These are phyloP conservation scores for Prototheca wickerhamii DNA, from an alignment of 163 green algal genomes.

Conservation along the genomic window DNA sequence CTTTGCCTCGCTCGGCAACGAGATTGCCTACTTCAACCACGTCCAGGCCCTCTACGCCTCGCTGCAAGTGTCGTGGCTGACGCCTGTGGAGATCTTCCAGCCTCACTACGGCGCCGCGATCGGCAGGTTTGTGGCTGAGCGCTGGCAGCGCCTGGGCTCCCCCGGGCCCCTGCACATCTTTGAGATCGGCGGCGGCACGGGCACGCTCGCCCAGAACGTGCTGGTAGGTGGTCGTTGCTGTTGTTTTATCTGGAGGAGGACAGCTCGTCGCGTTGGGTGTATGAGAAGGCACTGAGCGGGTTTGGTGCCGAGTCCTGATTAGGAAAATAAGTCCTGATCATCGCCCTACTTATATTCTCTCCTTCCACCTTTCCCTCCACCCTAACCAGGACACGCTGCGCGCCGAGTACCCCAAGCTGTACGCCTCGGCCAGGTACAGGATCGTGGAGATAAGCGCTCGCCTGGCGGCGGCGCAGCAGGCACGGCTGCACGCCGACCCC, in stretches of 20 bases:
- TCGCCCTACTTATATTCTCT: background rate
- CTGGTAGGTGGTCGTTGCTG: conserved; percentile 44
- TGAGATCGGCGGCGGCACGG: conserved; percentile 82
- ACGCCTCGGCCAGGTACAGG: conserved; percentile 51
- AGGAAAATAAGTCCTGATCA: too few species aligned
- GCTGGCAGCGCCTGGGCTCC: conserved; percentile 5
- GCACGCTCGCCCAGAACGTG: conserved; percentile 66
- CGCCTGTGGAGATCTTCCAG: conserved; percentile 79
- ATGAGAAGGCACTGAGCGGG: too few species aligned
- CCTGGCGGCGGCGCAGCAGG: conserved; percentile 52
- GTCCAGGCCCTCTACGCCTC: conserved; percentile 49
- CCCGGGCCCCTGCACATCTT: conserved; percentile 52
- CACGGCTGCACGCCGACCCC: conserved; percentile 25
- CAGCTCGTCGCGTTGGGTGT: background rate
- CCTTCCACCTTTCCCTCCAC: background rate
- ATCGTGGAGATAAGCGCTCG: conserved; percentile 61
- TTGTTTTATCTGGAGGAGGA: background rate
- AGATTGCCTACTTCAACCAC: conserved; percentile 41
- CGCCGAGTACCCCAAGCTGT: conserved; percentile 31
- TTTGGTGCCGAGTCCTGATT: too few species aligned
- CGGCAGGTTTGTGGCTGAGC: conserved; percentile 47
- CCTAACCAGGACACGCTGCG: conserved; percentile 32
- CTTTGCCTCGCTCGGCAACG: conserved; percentile 37
- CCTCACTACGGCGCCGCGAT: conserved; percentile 74
- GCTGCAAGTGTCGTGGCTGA: conserved; percentile 65